Evolutionary conservation across 1,139 yeast genomes (phyloP), one percentile per base, ranked within the genome.

Genomic region (Candida tunisiensis): DNA sequence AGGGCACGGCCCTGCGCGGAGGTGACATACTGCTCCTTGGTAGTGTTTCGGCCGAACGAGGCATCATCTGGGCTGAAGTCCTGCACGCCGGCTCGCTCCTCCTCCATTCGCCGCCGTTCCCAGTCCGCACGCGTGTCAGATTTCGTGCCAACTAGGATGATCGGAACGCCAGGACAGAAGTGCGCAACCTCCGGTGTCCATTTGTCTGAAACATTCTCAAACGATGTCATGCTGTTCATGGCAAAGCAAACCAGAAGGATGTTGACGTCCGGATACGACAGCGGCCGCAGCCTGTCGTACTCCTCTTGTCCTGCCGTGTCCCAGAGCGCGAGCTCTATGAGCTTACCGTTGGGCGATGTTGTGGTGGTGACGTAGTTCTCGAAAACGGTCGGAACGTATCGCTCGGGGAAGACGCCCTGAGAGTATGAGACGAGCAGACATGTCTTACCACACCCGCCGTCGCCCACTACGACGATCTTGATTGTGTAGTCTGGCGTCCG

Each of bases 281-380:
- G 58, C 3, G 80, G 74, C 35, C 82, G 59, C 38, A 73, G 57
- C 23, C 80, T 60, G 47, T 55, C 59, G 36, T 53, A 55, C 35
- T 55, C 95, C 57, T 83, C 95, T 53, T 83, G 95, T 4, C 95
- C 95, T 2, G 95, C 95, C 4, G 95, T 85, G 49, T 85, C 95
- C 95, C 96, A 85, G 21, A 85, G 55, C 2, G 93, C 91, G 34
- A 85, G 54, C 38, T 83, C 80, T 3, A 85, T 92, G 8, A 88
- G 74, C 40, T 82, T 82, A 9, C 94, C 94, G 45, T 82, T 94
- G 17, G 82, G 91, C 7, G 15, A 17, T 30, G 93, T 60, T 47
- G 94, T 80, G 44, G 80, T 93, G 3, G 94, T 80, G 15, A 82
- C 93, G 49, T 85, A 83, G 50, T 83, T 85, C 42, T 85, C 96